Base-by-base conservation (phyloP, 805 yeast genomes). In the Zygosaccharomyces siamensis region DNA sequence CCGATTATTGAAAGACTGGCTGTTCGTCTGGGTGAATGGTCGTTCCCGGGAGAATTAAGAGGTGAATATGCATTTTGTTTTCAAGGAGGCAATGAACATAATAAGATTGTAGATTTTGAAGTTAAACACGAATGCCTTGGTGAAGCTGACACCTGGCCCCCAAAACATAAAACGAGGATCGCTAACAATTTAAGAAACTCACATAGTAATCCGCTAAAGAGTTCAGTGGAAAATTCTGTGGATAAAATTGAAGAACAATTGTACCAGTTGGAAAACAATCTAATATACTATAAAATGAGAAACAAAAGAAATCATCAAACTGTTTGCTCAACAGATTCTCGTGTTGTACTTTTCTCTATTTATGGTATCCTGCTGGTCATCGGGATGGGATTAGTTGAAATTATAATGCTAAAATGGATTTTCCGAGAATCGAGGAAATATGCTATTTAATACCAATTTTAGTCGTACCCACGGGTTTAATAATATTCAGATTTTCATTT, bases 21-120 rank as follows among this genome's bases (percentile, higher is more conserved):
- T 56, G 80, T 82, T 63, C 79, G 85, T 66, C 92, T 85, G 66
- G 95, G 90, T 10, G 95, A 89, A 61, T 84, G 84, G 72, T 72
- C 80, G 5, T 81, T 89, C 64, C 73, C 70, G 18, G 95, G 87
- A 20, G 79, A 77, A 37, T 62, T 65, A 45, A 64, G 68, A 16
- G 97, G 97, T 38, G 96, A 89, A 67, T 89, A 88, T 72, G 85
- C 84, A 67, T 84, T 89, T 66, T 89, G 97, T 70, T 88, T 89
- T 72, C 71, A 80, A 59, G 86, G 87, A 67, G 84, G 85, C 86
- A 80, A 88, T 4, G 84, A 90, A 3, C 80, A 80, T 64, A 90
- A 86, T 63, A 89, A 88, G 70, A 81, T 84, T 46, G 83, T 89
- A 57, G 95, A 87, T 69, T 84, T 89, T 59, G 96, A 89, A 63